Base-by-base conservation (phyloP, 495 filamentous ascomycete genomes). In the Penicillium bialowiezense region DNA sequence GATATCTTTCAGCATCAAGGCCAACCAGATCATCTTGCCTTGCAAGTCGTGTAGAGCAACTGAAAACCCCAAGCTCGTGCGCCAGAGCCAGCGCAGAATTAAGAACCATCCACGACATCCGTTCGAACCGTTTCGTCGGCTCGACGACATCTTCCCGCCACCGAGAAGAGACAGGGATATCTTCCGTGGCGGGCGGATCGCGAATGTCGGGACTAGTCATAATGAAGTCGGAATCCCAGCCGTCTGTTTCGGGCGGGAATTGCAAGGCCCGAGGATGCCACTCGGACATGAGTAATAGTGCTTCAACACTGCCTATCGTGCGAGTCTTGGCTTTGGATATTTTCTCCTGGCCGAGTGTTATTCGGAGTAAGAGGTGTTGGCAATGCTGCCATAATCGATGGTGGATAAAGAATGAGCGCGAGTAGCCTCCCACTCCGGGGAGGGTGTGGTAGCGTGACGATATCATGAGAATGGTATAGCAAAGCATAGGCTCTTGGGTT, bases 91-190 rank as follows among this genome's bases (percentile, higher is more conserved):
- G 36, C 2, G 68, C 69, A 38, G 60, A 62, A 23, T 67, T 63
- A 32, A 74, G 54, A 29, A 62, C 34, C 65, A 72, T 72, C 70
- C 70, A 75, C 1, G 70, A 68, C 69, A 73, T 73, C 3, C 65
- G 62, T 35, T 72, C 72, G 3, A 62, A 64, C 36, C 68, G 54
- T 31, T 63, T 68, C 4, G 69, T 64, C 1, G 69, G 71, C 48
- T 75, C 71, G 19, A 73, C 60, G 8, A 68, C 62, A 44, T 61
- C 59, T 38, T 63, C 52, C 23, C 41, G 54, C 61, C 64, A 67
- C 10, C 58, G 29, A 34, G 56, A 51, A 12, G 49, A 48, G 23
- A 63, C 52, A 9, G 60, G 55, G 17, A 57, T 37, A 5, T 61
- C 55, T 18, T 60, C 50, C 1, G 26, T 33, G 7, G 41, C 17